Evolutionary conservation across 305 asterid species (phyloP).

Genomic region (Fraxinus greggii): DNA sequence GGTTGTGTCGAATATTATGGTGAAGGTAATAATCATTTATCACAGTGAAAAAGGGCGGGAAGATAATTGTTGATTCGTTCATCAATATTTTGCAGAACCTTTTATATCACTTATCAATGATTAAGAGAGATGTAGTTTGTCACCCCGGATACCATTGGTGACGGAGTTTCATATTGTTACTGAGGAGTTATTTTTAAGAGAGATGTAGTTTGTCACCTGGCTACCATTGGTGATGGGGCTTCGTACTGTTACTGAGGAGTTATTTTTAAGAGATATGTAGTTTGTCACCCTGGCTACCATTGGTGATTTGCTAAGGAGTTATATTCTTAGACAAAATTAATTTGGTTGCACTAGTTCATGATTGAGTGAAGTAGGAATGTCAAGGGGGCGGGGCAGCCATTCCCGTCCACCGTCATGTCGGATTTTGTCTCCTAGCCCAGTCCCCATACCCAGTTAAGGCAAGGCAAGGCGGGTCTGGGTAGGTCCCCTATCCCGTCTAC

Average conservation of each 20-base stretch:
- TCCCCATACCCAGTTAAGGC: neutral
- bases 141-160: neutral
- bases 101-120: neutral
- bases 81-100: neutral
- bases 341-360: neutral
- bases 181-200: neutral
- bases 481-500: neutral
- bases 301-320: neutral
- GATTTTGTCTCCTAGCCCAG: neutral
- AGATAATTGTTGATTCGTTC: neutral
- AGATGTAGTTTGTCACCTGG: neutral
- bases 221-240: neutral
- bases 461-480: neutral
- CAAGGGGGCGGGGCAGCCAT: neutral
- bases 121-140: neutral
- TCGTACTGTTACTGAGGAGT: neutral
- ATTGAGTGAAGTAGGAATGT: neutral
- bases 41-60: neutral
- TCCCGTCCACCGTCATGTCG: neutral
- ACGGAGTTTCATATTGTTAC: neutral
- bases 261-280: neutral
- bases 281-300: neutral
- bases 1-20: neutral
- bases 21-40: neutral
- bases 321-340: neutral